These are phyloP conservation scores for Bruguiera hainesii DNA, from an alignment of 441 rosid species.

Conservation along the genomic window DNA sequence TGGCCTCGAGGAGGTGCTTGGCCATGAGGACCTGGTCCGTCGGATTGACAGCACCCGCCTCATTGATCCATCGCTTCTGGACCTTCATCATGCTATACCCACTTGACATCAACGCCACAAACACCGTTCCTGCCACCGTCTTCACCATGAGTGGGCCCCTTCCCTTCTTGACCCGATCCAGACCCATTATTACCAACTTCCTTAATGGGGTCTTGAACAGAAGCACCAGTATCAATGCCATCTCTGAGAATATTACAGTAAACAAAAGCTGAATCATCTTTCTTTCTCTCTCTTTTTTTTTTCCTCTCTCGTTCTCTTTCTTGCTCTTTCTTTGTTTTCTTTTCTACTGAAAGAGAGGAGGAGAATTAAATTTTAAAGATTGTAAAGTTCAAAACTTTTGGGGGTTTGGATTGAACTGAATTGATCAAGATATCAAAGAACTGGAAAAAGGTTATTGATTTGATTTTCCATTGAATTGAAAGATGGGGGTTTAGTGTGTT, in stretches of 20 bases:
- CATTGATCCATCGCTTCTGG: conserved; percentile 54
- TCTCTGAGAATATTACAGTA: conserved; percentile 54
- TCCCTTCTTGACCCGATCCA: conserved; percentile 82
- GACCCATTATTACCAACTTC: conserved; percentile 53
- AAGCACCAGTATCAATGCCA: conserved; percentile 60
- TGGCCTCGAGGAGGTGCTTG: conserved; percentile 70
- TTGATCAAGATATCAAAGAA: background rate
- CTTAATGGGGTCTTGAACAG: conserved; percentile 75
- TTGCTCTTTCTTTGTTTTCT: background rate
- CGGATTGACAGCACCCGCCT: conserved; percentile 54
- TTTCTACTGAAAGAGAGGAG: background rate
- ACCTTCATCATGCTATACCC: conserved; percentile 56
- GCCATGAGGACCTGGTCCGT: conserved; percentile 84
- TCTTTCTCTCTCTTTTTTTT: background rate
- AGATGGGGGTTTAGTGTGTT: too few relatives aligned
- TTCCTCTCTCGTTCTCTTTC: too few relatives aligned
- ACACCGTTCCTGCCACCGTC: conserved; percentile 61
- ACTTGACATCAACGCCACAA: conserved; percentile 55
- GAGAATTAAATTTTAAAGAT: background rate
- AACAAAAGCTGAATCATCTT: conserved; percentile 73
- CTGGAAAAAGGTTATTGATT: background rate
- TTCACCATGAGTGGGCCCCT: conserved; percentile 71
- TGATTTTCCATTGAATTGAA: background rate
- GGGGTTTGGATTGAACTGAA: background rate
- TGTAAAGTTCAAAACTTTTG: background rate